A percentile compares a stretch with the other conserved stretches of the same genome.
Conservation (phyloP, 495 filamentous ascomycete genomes). For the Talaromyces ruber region DNA sequence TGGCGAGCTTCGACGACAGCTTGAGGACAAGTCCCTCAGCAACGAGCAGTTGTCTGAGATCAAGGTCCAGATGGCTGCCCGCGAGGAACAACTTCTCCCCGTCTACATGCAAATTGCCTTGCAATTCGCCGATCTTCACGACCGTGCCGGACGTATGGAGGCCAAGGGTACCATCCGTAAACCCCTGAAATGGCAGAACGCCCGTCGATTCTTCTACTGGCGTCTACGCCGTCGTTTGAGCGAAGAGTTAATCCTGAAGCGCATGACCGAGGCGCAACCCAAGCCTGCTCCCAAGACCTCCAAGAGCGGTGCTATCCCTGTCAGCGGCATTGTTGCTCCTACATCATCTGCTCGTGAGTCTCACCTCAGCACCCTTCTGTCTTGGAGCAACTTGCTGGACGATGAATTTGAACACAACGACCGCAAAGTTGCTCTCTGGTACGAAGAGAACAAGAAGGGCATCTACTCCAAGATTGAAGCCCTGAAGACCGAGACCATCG, state of each 20-base stretch:
- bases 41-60: constrained; percentile 65
- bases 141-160: constrained; percentile 94
- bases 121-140: constrained; percentile 95
- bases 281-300: constrained; percentile 19
- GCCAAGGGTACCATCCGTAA: constrained; percentile 91
- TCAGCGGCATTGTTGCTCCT: constrained; percentile 15
- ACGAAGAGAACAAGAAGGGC: constrained; percentile 85
- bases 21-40: constrained; percentile 56
- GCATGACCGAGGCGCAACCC: constrained; percentile 55
- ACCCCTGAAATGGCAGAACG: constrained; percentile 75
- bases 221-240: constrained; percentile 92
- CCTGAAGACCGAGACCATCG: constrained; percentile 67
- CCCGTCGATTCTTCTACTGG: constrained; percentile 99
- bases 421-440: constrained; percentile 83
- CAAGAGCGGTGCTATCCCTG: constrained; percentile 25
- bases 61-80: constrained; percentile 79
- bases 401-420: constrained; percentile 64
- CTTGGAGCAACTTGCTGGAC: constrained; percentile 66
- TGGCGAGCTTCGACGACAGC: constrained; percentile 67
- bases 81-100: constrained; percentile 82
- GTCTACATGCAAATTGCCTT: constrained; percentile 89
- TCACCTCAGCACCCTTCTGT: constrained; percentile 60
- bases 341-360: constrained; percentile 39
- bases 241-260: constrained; percentile 90
- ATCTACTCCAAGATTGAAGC: constrained; percentile 71